Base-by-base conservation (phyloP, 2,329 filamentous ascomycete genomes). In the Scorias spongiosa region DNA sequence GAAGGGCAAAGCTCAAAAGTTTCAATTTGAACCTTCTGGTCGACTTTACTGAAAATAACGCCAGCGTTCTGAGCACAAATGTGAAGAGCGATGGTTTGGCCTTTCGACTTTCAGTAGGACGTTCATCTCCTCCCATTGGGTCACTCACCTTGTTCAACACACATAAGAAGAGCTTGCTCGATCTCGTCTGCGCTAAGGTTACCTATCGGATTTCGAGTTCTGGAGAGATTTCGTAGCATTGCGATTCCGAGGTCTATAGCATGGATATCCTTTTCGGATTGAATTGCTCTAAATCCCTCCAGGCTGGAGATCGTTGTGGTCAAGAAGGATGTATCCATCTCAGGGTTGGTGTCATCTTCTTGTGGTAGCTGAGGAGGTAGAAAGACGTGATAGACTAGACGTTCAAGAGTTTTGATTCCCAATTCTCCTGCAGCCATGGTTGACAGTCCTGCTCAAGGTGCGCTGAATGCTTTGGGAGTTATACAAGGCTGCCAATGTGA, bases 1-100 rank as follows among this genome's bases (percentile, higher is more conserved):
- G 55, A 54, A 0, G 79, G 64, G 0, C 76, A 78, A 0, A 71
- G 65, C 54, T 83, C 78, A 44, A 81, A 81, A 0, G 66, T 66
- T 55, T 83, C 78, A 40, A 80, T 72, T 44, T 75, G 14, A 50
- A 70, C 48, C 51, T 61, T 26, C 15, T 50, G 39, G 2, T 43
- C 14, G 7, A 43, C 30, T 43, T 53, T 57, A 15, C 48, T 53
- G 26, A 55, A 42, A 8, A 56, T 2, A 1, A 55, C 42, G 0
- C 41, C 56, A 2, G 56, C 53, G 40, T 58, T 59, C 29, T 54
- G 45, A 2, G 44, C 39, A 11, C 45, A 39, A 38, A 42, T 36
- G 41, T 41, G 29, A n/a, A 53, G 46, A 36, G 44, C 32, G 17
- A 45, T 49, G 28, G 40, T 17, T 36, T 30, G 42, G 28, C 43